phyloP scores from a whole-genome alignment of 768 basidiomycete species.

The Galerina marginata region DNA sequence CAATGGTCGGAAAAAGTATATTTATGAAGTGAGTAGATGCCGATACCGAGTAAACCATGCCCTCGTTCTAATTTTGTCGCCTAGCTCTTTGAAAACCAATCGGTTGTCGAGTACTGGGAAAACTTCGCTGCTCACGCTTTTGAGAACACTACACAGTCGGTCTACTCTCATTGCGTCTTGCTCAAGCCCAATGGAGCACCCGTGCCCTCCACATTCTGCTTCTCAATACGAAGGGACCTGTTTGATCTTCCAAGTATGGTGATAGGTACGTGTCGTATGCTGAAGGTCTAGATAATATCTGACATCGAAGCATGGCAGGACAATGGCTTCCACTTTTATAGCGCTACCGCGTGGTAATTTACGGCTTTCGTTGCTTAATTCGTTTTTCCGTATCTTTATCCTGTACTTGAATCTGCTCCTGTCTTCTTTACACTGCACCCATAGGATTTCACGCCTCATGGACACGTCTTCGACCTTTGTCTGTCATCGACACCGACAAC shows the following conservation, averaged over 20 bases:
- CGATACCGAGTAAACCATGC: neutral
- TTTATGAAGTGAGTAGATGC: conserved; percentile 60
- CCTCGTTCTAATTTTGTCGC: conserved; percentile 9
- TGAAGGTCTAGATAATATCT: conserved; percentile 3
- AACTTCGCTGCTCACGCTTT: conserved; percentile 97
- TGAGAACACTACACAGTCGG: conserved; percentile 95
- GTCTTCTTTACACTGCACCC: conserved; percentile 7
- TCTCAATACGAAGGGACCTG: conserved; percentile 91
- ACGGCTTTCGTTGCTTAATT: conserved; percentile 19
- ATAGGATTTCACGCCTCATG: neutral
- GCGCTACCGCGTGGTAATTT: conserved; percentile 15
- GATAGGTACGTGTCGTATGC: conserved; percentile 61
- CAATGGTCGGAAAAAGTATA: conserved; percentile 57
- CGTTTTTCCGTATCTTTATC: conserved; percentile 24
- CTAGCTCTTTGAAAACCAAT: conserved; percentile 94
- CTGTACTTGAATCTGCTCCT: conserved; percentile 23
- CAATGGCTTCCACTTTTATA: conserved; percentile 88
- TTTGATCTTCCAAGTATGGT: conserved; percentile 91
- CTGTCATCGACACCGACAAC: conserved; percentile 10
- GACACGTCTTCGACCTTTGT: neutral
- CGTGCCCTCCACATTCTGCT: conserved; percentile 93
- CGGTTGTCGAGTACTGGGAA: conserved; percentile 95
- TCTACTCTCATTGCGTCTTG: conserved; percentile 90
- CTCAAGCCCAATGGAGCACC: conserved; percentile 85
- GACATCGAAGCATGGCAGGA: conserved; percentile 45